phyloP scores from a whole-genome alignment of 2,329 filamentous ascomycete species.

The Colletotrichum sp. region DNA sequence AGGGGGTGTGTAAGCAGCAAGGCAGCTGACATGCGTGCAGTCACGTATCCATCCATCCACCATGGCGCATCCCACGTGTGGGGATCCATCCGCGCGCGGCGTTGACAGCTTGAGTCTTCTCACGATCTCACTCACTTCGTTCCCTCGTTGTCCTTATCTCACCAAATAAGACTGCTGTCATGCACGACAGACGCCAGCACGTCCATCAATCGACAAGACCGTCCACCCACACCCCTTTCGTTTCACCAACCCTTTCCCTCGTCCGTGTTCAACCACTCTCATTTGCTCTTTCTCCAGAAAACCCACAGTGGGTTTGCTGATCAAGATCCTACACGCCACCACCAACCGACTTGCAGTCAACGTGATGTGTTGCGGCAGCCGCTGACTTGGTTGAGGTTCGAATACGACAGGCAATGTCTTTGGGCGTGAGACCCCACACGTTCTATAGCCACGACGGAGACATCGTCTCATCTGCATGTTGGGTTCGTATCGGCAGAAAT shows the following conservation, averaged over 20 bases:
- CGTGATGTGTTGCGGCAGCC: not conserved
- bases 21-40: conserved; percentile 11
- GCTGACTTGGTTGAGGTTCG: not conserved
- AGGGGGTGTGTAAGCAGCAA: conserved; percentile 9
- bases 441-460: not conserved
- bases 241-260: not conserved
- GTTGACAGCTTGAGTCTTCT: not conserved
- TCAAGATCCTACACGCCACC: conserved; percentile 3
- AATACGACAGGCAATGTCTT: not conserved
- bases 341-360: not conserved
- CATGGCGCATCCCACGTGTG: not conserved
- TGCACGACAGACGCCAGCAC: not conserved
- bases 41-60: not conserved
- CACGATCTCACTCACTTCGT: not conserved
- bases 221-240: not conserved
- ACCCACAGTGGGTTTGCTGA: not conserved
- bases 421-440: not conserved
- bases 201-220: not conserved
- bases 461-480: not conserved
- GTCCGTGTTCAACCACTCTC: not conserved
- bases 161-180: not conserved
- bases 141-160: not conserved
- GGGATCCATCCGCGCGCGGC: not conserved
- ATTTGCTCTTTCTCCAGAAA: not conserved
- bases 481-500: not conserved